A percentile compares a stretch with the other conserved stretches of the same genome.
These are phyloP conservation scores for Fraxinus latifolia DNA, from an alignment of 305 asterid species.

Conservation along the genomic window DNA sequence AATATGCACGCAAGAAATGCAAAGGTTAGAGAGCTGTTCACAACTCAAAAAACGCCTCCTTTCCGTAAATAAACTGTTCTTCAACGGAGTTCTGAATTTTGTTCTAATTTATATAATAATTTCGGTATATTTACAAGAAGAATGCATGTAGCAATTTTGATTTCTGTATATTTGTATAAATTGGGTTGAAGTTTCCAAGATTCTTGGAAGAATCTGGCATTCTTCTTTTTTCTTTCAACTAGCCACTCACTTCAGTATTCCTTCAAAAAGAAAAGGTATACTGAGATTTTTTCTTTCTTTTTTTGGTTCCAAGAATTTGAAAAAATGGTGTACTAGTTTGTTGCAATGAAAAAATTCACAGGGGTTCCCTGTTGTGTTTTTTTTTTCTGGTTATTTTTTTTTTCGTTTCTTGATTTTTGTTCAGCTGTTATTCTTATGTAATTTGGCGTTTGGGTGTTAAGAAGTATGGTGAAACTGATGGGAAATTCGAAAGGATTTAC, in stretches of 20 bases:
- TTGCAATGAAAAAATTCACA: constrained; percentile 6
- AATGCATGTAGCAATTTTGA: neutral
- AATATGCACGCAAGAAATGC: constrained; percentile 23
- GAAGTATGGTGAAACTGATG: neutral
- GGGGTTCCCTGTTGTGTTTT: constrained; percentile 3
- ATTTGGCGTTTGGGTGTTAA: neutral
- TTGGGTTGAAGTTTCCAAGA: neutral
- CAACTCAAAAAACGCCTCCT: constrained; percentile 44
- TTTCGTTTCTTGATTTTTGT: neutral
- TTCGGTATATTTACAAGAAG: neutral
- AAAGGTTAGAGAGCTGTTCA: constrained; percentile 39
- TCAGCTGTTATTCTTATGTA: neutral
- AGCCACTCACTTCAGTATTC: constrained; percentile 8
- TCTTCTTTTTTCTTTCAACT: constrained; percentile 21
- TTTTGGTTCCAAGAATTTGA: neutral
- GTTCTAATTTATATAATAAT: neutral
- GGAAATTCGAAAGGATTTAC: neutral
- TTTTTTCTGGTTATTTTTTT: neutral
- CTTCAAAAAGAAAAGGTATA: constrained; percentile 15
- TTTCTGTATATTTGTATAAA: neutral
- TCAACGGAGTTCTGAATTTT: neutral
- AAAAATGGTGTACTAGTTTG: neutral
- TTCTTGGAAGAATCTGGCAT: neutral
- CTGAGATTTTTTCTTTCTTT: neutral
- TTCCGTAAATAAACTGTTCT: constrained; percentile 24